Conservation (phyloP, 768 basidiomycete species). For the Agrocybe praecox region DNA sequence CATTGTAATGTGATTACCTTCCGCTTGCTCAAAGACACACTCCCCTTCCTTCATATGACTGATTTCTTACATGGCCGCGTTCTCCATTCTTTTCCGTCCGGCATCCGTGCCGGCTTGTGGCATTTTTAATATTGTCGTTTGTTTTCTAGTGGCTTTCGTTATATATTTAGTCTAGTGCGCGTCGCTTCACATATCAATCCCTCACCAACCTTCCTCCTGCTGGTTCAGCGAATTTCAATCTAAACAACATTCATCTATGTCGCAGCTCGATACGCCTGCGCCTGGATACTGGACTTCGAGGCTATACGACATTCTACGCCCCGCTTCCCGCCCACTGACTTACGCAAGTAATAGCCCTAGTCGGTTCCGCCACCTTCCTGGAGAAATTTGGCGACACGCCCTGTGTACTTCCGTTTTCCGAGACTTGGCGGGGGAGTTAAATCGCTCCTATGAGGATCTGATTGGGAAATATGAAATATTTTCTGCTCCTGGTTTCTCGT, state of each 20-base stretch:
- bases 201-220: neutral
- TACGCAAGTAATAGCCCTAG: constrained; percentile 10
- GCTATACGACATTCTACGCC: constrained; percentile 18
- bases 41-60: too few relatives aligned
- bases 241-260: neutral
- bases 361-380: constrained; percentile 14
- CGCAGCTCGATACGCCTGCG: neutral
- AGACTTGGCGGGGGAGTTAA: constrained; percentile 17
- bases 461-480: neutral
- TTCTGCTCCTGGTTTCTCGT: neutral
- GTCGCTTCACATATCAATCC: too few relatives aligned
- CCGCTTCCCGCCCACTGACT: constrained; percentile 10
- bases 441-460: neutral
- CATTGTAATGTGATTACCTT: too few relatives aligned
- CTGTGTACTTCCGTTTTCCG: constrained; percentile 22
- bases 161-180: too few relatives aligned
- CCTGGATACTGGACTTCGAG: constrained; percentile 17
- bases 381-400: constrained; percentile 25
- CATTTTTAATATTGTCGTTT: too few relatives aligned
- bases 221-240: too few relatives aligned
- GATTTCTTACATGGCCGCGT: too few relatives aligned
- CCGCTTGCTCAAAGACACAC: too few relatives aligned
- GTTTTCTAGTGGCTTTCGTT: too few relatives aligned
- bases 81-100: too few relatives aligned
- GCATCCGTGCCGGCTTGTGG: too few relatives aligned